Conservation (phyloP, 176 grass and related monocot species). For the Paspalum notatum region DNA sequence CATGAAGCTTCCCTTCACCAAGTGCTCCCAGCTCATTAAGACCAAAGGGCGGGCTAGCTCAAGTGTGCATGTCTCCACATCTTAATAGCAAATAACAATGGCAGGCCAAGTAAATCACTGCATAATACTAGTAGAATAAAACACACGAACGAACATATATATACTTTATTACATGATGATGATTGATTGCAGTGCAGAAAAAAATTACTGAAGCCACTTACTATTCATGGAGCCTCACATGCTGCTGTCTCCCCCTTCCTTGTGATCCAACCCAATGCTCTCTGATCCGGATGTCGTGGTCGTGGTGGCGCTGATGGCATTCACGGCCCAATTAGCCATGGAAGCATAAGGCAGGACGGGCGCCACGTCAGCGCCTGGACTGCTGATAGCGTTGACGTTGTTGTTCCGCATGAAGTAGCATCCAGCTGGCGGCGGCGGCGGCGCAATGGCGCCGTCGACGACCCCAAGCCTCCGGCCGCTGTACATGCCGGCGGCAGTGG, state of each 20-base stretch:
- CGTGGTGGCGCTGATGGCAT: conserved; percentile 50
- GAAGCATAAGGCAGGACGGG: conserved; percentile 54
- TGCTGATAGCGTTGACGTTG: background rate
- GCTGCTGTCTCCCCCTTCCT: conserved; percentile 70
- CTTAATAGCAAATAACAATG: conserved; percentile 18
- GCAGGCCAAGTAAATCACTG: conserved; percentile 38
- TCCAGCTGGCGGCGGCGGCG: conserved; percentile 20
- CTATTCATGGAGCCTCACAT: conserved; percentile 52
- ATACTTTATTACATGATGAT: background rate
- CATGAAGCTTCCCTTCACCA: conserved; percentile 47
- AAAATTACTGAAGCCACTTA: conserved; percentile 43
- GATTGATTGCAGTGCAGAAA: conserved; percentile 42
- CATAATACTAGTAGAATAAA: conserved; percentile 17
- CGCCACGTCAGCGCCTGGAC: conserved; percentile 42
- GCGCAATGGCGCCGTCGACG: conserved; percentile 12
- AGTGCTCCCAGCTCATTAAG: conserved; percentile 26
- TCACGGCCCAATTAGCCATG: conserved; percentile 57
- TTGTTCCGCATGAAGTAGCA: conserved; percentile 57
- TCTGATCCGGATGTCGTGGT: conserved; percentile 59
- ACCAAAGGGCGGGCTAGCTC: conserved; percentile 26
- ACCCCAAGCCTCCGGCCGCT: conserved; percentile 45
- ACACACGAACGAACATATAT: too few relatives aligned
- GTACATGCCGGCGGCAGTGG: conserved; percentile 41
- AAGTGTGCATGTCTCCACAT: conserved; percentile 15
- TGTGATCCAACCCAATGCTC: conserved; percentile 68